These are phyloP conservation scores for Coniferiporia weirii DNA, from an alignment of 1,284 basidiomycete species.

Conservation along the genomic window DNA sequence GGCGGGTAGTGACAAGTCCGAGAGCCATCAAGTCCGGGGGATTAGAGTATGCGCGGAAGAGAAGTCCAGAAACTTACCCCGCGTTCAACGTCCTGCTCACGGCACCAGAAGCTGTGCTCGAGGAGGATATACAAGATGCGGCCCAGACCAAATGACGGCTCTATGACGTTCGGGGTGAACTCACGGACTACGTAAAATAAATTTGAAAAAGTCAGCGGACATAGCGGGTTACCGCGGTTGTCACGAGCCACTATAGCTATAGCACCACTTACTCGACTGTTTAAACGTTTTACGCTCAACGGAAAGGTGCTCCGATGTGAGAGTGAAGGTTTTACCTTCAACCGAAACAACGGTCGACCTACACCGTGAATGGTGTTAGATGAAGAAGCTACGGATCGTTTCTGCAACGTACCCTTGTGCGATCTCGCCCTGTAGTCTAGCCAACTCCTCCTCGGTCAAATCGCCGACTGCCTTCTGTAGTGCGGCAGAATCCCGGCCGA, in stretches of 20 bases:
- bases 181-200: constrained; percentile 66
- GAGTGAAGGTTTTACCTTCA: constrained; percentile 65
- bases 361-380: constrained; percentile 20
- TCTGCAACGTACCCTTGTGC: constrained; percentile 56
- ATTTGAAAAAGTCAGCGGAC: neutral
- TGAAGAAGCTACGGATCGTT: neutral
- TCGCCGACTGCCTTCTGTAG: constrained; percentile 69
- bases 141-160: constrained; percentile 97
- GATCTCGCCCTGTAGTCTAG: constrained; percentile 71
- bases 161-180: constrained; percentile 96
- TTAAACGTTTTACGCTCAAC: constrained; percentile 88
- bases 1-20: constrained; percentile 15
- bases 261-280: constrained; percentile 63
- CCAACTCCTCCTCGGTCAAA: constrained; percentile 66
- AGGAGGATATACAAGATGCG: constrained; percentile 93
- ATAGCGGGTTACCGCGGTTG: constrained; percentile 15
- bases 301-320: constrained; percentile 74
- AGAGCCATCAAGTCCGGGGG: neutral
- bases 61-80: constrained; percentile 51
- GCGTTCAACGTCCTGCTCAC: constrained; percentile 87
- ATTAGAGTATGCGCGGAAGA: constrained; percentile 12
- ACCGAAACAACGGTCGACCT: constrained; percentile 48
- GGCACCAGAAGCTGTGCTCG: constrained; percentile 95
- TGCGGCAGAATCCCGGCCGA: constrained; percentile 77
- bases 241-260: neutral